These are phyloP conservation scores for Dispira simplex DNA, from an alignment of 192 early-diverging fungal species.

Conservation along the genomic window DNA sequence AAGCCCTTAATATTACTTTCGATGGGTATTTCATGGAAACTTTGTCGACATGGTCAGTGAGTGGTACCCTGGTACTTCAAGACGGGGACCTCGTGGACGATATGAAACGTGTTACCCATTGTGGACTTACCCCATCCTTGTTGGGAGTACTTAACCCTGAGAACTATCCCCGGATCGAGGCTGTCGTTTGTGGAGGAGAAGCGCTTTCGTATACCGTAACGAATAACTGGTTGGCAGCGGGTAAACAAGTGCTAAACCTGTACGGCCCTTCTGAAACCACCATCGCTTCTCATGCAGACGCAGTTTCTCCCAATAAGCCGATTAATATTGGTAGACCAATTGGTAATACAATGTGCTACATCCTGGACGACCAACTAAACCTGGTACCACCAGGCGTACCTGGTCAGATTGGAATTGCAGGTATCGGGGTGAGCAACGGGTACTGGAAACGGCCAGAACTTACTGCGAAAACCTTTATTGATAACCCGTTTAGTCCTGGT, in stretches of 20 bases:
- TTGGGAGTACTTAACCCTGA: not conserved
- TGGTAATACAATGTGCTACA: not conserved
- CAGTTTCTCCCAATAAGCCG: not conserved
- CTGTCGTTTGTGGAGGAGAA: not conserved
- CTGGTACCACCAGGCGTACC: constrained; percentile 2
- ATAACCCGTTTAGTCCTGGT: constrained; percentile 18
- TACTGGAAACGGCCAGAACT: constrained; percentile 23
- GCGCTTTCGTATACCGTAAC: not conserved
- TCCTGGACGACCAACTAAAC: not conserved
- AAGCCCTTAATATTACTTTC: constrained; percentile 5
- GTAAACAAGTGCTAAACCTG: not conserved
- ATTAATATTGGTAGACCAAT: not conserved
- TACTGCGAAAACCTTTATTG: constrained; percentile 19
- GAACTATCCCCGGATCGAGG: not conserved
- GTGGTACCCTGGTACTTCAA: constrained; percentile 10
- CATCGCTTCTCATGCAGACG: not conserved
- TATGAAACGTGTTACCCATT: not conserved
- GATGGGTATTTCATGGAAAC: not conserved
- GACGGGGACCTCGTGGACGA: not conserved
- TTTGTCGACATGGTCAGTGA: not conserved
- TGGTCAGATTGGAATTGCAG: not conserved
- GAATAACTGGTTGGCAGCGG: too few relatives aligned
- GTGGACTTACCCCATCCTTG: not conserved
- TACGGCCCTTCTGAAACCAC: not conserved
- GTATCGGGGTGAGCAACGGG: constrained; percentile 17